Base-by-base conservation (phyloP, 768 basidiomycete species). In the Boletus pseudopeckii region DNA sequence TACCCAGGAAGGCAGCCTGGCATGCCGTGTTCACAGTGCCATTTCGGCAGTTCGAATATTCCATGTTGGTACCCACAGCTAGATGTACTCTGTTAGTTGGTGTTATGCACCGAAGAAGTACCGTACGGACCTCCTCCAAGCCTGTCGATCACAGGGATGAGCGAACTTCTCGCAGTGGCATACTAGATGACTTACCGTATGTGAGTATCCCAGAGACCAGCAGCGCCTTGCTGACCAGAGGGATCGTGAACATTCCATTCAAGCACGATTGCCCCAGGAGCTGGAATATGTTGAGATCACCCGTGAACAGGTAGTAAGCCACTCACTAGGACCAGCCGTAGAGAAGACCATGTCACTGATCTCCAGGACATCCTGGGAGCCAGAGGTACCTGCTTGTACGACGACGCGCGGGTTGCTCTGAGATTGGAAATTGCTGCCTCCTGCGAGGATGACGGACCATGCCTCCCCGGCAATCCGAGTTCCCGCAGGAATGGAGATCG, bases 271-370 rank as follows among this genome's bases (percentile, higher is more conserved):
- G 77, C 79, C n/a, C 77, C 77, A 4, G 78, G 64, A 37, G 77
- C 68, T 70, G 24, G 33, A 49, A 52, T 22, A 7, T 5, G 11
- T 37, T 53, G 22, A 54, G 38, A 22, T 43, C 5, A 26, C 15
- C 1, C 3, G 4, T 20, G 17, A 43, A 22, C 6, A 48, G 17
- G 15, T 3, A n/a, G 11, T 14, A 28, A 13, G 6, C 26, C 24
- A 37, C 59, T 52, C 40, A 67, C 68, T 61, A 26, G 82, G 77
- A 9, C 84, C 84, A 30, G 76, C 69, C 0, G 83, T 84, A 18
- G 77, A 72, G 61, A 87, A 81, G 15, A 87, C 48, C 7, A 88
- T 80, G 52, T 86, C 86, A 5, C 77, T 77, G 45, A 88, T 85
- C 60, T 88, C 86, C 13, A 82, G 57, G 3, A 79, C 54, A 9